Percentiles rank a stretch among this genome's conserved stretches.
Evolutionary conservation across 331 rosid genomes (phyloP).

Genomic region (Pyrus hybrid): DNA sequence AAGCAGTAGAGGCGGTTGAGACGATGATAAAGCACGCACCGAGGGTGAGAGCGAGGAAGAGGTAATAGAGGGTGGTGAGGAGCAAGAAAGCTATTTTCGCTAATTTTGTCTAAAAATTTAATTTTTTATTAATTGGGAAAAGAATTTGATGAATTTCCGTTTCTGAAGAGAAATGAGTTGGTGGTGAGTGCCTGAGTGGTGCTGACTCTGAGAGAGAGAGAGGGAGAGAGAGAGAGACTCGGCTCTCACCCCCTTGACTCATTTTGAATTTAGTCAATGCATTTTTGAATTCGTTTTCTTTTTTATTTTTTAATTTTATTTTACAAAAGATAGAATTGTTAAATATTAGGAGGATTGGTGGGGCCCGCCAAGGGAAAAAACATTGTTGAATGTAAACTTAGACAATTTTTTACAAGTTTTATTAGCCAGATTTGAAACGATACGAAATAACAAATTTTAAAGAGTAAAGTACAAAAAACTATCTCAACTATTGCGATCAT

Average conservation of each 20-base stretch:
- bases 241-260: neutral
- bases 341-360: neutral
- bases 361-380: too few species aligned
- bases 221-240: too few species aligned
- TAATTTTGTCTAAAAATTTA: neutral
- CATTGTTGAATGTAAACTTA: too few species aligned
- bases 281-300: neutral
- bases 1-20: neutral
- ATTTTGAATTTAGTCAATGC: neutral
- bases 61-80: constrained; percentile 6
- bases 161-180: neutral
- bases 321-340: neutral
- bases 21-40: constrained; percentile 7
- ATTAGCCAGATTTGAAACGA: too few species aligned
- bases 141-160: neutral
- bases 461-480: too few species aligned
- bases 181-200: neutral
- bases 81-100: constrained; percentile 31
- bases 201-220: too few species aligned
- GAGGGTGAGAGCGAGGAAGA: constrained; percentile 21
- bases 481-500: too few species aligned
- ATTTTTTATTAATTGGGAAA: neutral
- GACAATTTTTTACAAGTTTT: too few species aligned
- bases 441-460: too few species aligned
- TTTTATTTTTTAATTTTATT: neutral